Base-by-base conservation (phyloP, 2,329 filamentous ascomycete genomes). In the Alternaria gaisen region DNA sequence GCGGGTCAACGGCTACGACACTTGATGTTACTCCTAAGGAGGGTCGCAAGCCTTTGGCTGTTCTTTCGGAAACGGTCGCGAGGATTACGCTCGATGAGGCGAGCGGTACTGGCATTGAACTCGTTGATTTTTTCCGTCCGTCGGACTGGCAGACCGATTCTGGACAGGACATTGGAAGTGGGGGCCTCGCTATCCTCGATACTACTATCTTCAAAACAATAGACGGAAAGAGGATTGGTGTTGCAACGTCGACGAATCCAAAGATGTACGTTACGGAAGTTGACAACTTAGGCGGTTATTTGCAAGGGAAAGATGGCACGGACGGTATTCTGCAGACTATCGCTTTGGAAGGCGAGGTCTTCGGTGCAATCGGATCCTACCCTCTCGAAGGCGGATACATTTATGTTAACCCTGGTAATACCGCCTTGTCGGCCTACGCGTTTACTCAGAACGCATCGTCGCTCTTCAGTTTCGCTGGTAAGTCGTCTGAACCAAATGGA, bases 231-330 rank as follows among this genome's bases (percentile, higher is more conserved):
- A 63, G 69, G 16, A 67, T 78, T 14, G 74, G 67, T 14, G 63
- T 77, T 12, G 68, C 71, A 7, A 69, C 67, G 9, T 72, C 75
- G 20, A 76, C 73, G 47, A 76, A 75, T 28, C 69, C 72, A 12
- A 70, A 68, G 43, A 61, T 72, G 61, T 72, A 72, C 47, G 47
- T 73, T 10, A 58, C 65, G 9, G 61, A 72, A 41, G 55, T 66
- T 6, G 65, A 71, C 44, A 65, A 68, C 28, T 51, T 73, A 10
- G 71, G 71, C n/a, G 70, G 70, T 5, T 73, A 72, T 57, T 58
- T 69, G 16, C 64, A 67, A 53, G 68, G 70, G 1, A 51, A 20
- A 2, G 64, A 68, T 22, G 59, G 61, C 6, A 62, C 66, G 4
- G 71, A 73, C 43, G 57, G 42, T 6, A 61, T 73, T 24, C 52